These are phyloP conservation scores for Globisporangium cederbergense DNA, from an alignment of 352 stramenopile species.

Conservation along the genomic window DNA sequence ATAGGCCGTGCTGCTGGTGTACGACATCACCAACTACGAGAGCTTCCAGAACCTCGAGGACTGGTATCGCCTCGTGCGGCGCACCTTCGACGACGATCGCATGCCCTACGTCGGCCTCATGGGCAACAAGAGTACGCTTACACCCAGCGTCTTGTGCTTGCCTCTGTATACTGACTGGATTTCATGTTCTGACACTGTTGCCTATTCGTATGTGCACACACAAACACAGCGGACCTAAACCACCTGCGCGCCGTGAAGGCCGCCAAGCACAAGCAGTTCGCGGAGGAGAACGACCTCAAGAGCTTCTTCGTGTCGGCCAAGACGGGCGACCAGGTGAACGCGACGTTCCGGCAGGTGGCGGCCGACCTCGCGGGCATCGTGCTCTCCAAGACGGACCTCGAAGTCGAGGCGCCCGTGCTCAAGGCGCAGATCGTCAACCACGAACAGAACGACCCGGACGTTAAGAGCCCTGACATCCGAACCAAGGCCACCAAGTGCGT, in stretches of 20 bases:
- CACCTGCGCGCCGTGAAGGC: constrained; percentile 88
- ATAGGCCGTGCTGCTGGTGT: constrained; percentile 90
- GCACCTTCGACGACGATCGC: constrained; percentile 80
- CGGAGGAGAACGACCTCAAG: constrained; percentile 91
- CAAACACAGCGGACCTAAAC: constrained; percentile 77
- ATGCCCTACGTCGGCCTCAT: constrained; percentile 90
- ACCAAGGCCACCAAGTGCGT: constrained; percentile 43
- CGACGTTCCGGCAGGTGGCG: constrained; percentile 82
- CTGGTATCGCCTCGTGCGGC: constrained; percentile 90
- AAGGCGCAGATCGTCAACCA: constrained; percentile 93
- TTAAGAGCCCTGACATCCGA: constrained; percentile 78
- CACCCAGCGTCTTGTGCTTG: too few relatives aligned
- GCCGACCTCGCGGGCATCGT: constrained; percentile 80
- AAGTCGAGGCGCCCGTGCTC: constrained; percentile 80
- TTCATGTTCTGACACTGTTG: too few relatives aligned
- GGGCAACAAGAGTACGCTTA: constrained; percentile 85
- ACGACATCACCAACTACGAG: constrained; percentile 96
- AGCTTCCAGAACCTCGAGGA: constrained; percentile 95
- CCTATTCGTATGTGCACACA: neutral
- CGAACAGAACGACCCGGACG: constrained; percentile 85
- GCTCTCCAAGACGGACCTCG: constrained; percentile 83
- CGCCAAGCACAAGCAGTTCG: constrained; percentile 90
- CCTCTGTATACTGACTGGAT: too few relatives aligned
- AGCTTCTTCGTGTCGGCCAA: constrained; percentile 93
- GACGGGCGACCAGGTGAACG: constrained; percentile 90